Base-by-base conservation (phyloP, 176 grass and related monocot species). In the Aegilops tauschii region DNA sequence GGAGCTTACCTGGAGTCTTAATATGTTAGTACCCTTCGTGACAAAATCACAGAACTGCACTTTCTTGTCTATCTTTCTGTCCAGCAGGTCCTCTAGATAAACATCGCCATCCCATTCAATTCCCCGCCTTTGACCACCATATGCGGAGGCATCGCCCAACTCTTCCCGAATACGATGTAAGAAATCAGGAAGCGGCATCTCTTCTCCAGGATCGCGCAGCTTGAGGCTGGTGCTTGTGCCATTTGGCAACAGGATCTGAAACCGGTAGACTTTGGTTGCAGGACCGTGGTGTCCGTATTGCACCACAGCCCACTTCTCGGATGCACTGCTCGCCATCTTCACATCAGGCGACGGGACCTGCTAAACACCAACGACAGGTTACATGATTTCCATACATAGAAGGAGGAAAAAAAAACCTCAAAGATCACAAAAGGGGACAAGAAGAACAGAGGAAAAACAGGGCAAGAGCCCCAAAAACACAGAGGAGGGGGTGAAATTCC, bases 211-310 rank as follows among this genome's bases (percentile, higher is more conserved):
- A 76, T 76, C 44, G 25, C 47, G 17, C 14, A 76, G 73, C 25
- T 27, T 76, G 27, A 76, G 14, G 73, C 73, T 28, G 44, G 73
- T 76, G 73, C 73, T 76, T 17, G 73, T 76, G 73, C 73, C 73
- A 76, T 76, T 76, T 20, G 73, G 73, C 42, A 52, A 31, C 25
- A 76, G 73, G 42, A 76, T 76, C 73, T 76, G 73, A 52, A 76
- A 76, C 5, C 3, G 13, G 73, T 76, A 76, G 44, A 52, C 44
- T 76, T 16, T 76, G 73, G 40, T 52, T 76, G 44, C 25, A 44
- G n/a, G 40, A 47, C 14, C 28, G 8, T 76, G 25, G 44, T 52
- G 27, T 50, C 44, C 42, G 49, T 76, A 47, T 47, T 76, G 42
- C 28, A 76, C 73, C 17, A 76, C 9, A 20, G 44, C 73, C 73